Conservation (phyloP, 2,329 filamentous ascomycete genomes). For the Fusarium lyarnte region DNA sequence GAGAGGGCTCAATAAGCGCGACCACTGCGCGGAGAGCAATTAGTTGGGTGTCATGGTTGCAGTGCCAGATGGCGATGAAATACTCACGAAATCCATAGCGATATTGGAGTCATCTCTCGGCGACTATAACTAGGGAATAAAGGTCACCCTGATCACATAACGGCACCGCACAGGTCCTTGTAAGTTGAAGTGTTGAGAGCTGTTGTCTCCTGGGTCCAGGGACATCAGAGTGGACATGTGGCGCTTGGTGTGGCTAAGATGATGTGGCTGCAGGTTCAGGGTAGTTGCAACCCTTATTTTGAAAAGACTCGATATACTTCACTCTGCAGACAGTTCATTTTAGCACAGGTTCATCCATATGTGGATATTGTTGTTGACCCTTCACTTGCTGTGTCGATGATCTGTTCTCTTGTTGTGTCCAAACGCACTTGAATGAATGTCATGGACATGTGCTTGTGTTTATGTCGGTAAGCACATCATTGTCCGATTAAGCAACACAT, state of each 20-base stretch:
- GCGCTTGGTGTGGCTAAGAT: conserved; percentile 17
- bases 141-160: conserved; percentile 34
- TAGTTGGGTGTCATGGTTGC: conserved; percentile 16
- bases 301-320: not conserved
- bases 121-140: conserved; percentile 19
- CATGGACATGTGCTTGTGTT: not conserved
- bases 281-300: conserved; percentile 17
- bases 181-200: conserved; percentile 36
- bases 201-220: conserved; percentile 27
- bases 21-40: conserved; percentile 61
- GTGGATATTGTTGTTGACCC: not conserved
- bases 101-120: conserved; percentile 57
- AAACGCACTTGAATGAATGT: not conserved
- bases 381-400: not conserved
- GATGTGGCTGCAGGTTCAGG: conserved; percentile 18
- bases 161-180: conserved; percentile 27
- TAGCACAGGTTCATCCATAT: no score
- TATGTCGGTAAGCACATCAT: not conserved
- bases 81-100: conserved; percentile 67
- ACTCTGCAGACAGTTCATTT: not conserved
- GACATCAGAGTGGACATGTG: conserved; percentile 16
- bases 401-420: not conserved
- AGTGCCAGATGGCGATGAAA: not conserved
- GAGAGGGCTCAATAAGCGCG: conserved; percentile 72
- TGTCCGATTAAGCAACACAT: accelerated